Conservation (phyloP, 805 yeast genomes). For the Myxozyma nipponensis region DNA sequence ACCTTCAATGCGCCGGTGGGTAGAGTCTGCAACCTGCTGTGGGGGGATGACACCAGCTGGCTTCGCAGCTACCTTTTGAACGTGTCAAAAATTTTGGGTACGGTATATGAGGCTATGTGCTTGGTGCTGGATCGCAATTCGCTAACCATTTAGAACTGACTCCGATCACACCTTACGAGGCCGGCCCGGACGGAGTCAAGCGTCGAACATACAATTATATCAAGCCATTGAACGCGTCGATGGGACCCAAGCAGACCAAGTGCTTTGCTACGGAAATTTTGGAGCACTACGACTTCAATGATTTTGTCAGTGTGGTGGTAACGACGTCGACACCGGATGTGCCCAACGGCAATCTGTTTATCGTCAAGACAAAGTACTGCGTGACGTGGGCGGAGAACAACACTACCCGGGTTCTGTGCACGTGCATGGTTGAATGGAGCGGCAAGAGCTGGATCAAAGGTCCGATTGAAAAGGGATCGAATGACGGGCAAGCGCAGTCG, state of each 20-base stretch:
- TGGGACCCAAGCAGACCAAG: conserved; percentile 90
- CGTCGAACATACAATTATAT: conserved; percentile 48
- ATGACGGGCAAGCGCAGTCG: conserved; percentile 70
- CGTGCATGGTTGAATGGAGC: conserved; percentile 82
- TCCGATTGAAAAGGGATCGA: conserved; percentile 80
- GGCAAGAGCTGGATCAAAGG: conserved; percentile 87
- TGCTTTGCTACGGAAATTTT: conserved; percentile 66
- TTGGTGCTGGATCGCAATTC: background rate
- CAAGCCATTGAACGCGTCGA: conserved; percentile 70
- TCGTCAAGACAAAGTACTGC: conserved; percentile 66
- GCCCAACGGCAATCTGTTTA: conserved; percentile 83
- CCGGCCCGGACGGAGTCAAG: conserved; percentile 30
- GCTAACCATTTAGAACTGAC: conserved; percentile 9
- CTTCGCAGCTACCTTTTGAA: conserved; percentile 40
- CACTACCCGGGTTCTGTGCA: conserved; percentile 55
- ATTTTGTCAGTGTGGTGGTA: conserved; percentile 57
- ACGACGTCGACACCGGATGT: conserved; percentile 84
- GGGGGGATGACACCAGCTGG: conserved; percentile 56
- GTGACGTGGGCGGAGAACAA: conserved; percentile 71
- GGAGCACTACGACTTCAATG: conserved; percentile 50
- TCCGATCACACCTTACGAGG: conserved; percentile 8
- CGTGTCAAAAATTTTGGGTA: conserved; percentile 35
- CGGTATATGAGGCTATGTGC: conserved; percentile 26
- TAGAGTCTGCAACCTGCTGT: conserved; percentile 61
- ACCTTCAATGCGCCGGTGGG: conserved; percentile 71